Conservation (phyloP, 129 eudicot genomes). For the Flaveria bidentis region DNA sequence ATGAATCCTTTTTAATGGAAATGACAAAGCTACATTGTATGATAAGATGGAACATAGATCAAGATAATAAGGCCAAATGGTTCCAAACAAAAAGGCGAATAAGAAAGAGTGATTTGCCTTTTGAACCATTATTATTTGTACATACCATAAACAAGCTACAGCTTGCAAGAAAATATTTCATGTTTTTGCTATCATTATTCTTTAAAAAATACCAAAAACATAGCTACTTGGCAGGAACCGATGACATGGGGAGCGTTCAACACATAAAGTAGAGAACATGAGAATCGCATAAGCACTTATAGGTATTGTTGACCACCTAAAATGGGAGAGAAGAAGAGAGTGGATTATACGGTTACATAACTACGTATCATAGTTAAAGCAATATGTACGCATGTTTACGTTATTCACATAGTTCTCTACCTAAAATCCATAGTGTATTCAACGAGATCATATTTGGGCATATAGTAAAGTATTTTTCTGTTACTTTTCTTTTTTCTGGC, state of each 20-base stretch:
- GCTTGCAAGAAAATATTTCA: neutral
- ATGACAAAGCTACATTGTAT: neutral
- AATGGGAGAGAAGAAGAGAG: too few species aligned
- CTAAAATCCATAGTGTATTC: too few species aligned
- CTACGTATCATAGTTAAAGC: too few species aligned
- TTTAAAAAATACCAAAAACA: neutral
- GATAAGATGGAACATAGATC: neutral
- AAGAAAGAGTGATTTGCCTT: neutral
- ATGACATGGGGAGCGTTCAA: too few species aligned
- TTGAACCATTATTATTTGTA: neutral
- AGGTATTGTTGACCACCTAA: too few species aligned
- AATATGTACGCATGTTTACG: too few species aligned
- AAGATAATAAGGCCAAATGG: conserved; percentile 1
- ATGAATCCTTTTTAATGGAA: neutral
- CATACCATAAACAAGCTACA: neutral
- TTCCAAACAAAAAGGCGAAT: conserved; percentile 5
- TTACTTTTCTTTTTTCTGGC: neutral
- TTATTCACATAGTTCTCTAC: too few species aligned
- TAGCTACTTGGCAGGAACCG: neutral
- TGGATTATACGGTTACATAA: too few species aligned
- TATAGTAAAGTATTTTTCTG: neutral
- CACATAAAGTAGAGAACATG: too few species aligned
- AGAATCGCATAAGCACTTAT: too few species aligned
- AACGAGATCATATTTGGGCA: too few species aligned
- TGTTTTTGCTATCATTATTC: neutral